phyloP scores from a whole-genome alignment of 2,329 filamentous ascomycete species.

The Scedosporium apiospermum region DNA sequence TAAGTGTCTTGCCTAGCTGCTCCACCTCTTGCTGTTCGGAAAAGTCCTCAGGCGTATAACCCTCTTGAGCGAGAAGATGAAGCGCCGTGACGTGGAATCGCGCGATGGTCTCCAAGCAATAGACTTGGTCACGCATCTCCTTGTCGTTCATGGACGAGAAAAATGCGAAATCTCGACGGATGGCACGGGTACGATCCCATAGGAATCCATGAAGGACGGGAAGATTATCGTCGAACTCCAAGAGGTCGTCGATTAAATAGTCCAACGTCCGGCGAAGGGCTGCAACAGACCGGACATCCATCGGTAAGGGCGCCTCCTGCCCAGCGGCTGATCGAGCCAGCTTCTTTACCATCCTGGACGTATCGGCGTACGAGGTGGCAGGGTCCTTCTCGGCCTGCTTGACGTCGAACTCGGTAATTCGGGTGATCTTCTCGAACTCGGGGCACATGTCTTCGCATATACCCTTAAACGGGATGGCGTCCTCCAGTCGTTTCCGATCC shows the following conservation, averaged over 20 bases:
- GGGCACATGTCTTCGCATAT: conserved; percentile 64
- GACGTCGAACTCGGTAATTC: conserved; percentile 53
- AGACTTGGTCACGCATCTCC: conserved; percentile 50
- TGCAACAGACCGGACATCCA: conserved; percentile 54
- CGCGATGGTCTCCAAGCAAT: conserved; percentile 56
- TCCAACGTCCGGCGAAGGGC: conserved; percentile 51
- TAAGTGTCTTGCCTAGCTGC: conserved; percentile 54
- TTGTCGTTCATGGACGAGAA: conserved; percentile 49
- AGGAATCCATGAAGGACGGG: conserved; percentile 51
- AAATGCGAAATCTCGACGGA: conserved; percentile 60
- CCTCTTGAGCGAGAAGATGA: conserved; percentile 50
- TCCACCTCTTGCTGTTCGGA: conserved; percentile 59
- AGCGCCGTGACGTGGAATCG: conserved; percentile 58
- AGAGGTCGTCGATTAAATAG: conserved; percentile 52
- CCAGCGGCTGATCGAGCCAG: conserved; percentile 59
- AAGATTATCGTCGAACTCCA: conserved; percentile 45
- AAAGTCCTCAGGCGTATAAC: conserved; percentile 48
- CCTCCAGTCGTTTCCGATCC: conserved; percentile 49
- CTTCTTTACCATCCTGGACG: conserved; percentile 54
- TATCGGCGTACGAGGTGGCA: conserved; percentile 34
- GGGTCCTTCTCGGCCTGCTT: conserved; percentile 44
- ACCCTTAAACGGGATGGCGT: conserved; percentile 58
- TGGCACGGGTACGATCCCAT: conserved; percentile 59
- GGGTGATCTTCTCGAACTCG: conserved; percentile 53
- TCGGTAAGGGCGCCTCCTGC: conserved; percentile 56